These are phyloP conservation scores for Schizonepeta tenuifolia DNA, from an alignment of 257 asterid genomes.

Conservation along the genomic window DNA sequence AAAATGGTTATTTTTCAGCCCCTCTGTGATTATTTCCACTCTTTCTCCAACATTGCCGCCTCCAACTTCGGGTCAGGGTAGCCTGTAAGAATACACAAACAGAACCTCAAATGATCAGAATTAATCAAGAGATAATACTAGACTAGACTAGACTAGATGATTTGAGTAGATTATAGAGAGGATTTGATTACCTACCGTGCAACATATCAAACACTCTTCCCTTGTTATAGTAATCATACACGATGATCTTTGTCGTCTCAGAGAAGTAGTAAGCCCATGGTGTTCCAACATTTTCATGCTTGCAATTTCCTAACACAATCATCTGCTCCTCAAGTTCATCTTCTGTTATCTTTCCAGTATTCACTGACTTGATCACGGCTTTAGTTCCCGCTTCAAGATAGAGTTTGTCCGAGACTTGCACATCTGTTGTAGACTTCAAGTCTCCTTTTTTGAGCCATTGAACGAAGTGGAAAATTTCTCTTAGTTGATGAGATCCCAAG, in stretches of 20 bases:
- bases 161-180: too few species aligned
- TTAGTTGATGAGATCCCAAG: too few species aligned
- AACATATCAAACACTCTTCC: conserved; percentile 40
- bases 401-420: not conserved
- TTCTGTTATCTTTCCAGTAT: not conserved
- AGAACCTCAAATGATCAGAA: too few species aligned
- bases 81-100: too few species aligned
- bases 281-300: conserved; percentile 25
- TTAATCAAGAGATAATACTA: too few species aligned
- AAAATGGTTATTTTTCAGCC: too few species aligned
- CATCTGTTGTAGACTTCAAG: not conserved
- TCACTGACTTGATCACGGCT: not conserved
- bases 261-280: conserved; percentile 28
- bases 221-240: conserved; percentile 37
- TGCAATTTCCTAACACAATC: not conserved
- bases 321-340: conserved; percentile 4
- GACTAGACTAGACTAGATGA: too few species aligned
- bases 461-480: too few species aligned
- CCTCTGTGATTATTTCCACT: too few species aligned
- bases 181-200: not conserved
- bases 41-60: too few species aligned
- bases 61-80: too few species aligned
- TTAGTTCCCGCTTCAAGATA: not conserved
- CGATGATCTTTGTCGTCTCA: not conserved
- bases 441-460: too few species aligned